Percentiles rank a stretch among this genome's conserved stretches.
Evolutionary conservation across 2,329 filamentous ascomycete species (phyloP).

Genomic region (Dothidotthia symphoricarpi): DNA sequence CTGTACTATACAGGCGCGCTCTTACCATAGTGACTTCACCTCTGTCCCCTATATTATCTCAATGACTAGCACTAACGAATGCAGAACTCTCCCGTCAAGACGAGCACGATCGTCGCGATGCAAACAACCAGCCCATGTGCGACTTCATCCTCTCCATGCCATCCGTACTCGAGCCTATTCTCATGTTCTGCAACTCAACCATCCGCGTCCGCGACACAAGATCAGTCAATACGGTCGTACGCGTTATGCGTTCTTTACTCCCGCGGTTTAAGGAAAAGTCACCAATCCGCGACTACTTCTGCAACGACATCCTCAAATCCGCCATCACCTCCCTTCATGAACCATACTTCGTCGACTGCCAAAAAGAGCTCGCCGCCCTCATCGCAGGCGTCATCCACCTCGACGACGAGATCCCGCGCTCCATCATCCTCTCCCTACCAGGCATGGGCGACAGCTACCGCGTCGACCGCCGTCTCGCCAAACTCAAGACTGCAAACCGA

Average conservation of each 20-base stretch:
- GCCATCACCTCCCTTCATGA: slow-evolving; percentile 90
- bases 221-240: slow-evolving; percentile 80
- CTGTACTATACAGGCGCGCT: too few species aligned
- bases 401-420: slow-evolving; percentile 70
- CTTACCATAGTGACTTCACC: too few species aligned
- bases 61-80: slow-evolving; percentile 1
- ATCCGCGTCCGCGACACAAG: slow-evolving; percentile 87
- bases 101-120: slow-evolving; percentile 36
- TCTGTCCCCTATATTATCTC: background rate
- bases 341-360: slow-evolving; percentile 92
- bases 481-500: slow-evolving; percentile 43
- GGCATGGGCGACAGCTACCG: slow-evolving; percentile 65
- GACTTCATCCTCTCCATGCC: slow-evolving; percentile 79
- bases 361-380: slow-evolving; percentile 83
- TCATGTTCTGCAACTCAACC: slow-evolving; percentile 87
- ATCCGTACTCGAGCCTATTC: slow-evolving; percentile 78
- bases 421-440: slow-evolving; percentile 76
- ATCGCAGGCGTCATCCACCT: slow-evolving; percentile 82
- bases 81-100: slow-evolving; percentile 32
- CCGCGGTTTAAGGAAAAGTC: slow-evolving; percentile 65
- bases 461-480: slow-evolving; percentile 56
- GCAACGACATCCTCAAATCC: slow-evolving; percentile 81
- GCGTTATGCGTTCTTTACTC: slow-evolving; percentile 81
- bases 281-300: slow-evolving; percentile 82
- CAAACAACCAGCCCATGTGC: slow-evolving; percentile 62